Conservation (phyloP, 768 basidiomycete species). For the Sistotremastrum suecicum region DNA sequence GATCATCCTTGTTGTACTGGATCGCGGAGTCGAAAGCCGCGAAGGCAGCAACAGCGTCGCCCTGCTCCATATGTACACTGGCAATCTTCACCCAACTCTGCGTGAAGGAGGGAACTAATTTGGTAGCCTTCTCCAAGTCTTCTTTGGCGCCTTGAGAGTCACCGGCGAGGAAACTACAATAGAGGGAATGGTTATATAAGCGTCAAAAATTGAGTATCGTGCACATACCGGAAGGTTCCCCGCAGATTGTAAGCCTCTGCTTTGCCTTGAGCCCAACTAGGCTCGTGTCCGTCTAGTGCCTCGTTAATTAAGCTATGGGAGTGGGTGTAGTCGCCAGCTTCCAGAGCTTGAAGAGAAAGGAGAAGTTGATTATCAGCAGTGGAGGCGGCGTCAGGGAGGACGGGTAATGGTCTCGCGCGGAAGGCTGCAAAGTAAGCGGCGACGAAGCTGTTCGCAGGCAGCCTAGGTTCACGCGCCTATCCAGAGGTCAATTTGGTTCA, state of each 20-base stretch:
- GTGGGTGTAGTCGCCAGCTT: constrained; percentile 73
- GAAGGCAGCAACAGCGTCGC: constrained; percentile 68
- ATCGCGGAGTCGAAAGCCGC: constrained; percentile 87
- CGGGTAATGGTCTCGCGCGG: constrained; percentile 66
- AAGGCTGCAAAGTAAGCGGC: constrained; percentile 95
- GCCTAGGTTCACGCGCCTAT: constrained; percentile 59
- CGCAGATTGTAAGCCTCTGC: constrained; percentile 87
- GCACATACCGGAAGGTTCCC: constrained; percentile 83
- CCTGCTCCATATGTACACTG: constrained; percentile 93
- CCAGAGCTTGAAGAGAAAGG: constrained; percentile 70
- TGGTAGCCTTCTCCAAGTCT: constrained; percentile 68
- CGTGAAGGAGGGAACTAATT: constrained; percentile 52
- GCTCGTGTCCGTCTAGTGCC: constrained; percentile 62
- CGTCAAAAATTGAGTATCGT: not conserved
- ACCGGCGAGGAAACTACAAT: constrained; percentile 70
- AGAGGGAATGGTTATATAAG: not conserved
- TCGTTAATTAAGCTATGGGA: constrained; percentile 71
- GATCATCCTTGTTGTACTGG: constrained; percentile 65
- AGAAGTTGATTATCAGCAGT: constrained; percentile 75
- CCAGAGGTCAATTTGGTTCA: not conserved
- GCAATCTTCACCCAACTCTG: constrained; percentile 95
- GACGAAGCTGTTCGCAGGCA: constrained; percentile 86
- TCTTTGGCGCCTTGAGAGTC: constrained; percentile 71
- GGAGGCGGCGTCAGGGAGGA: constrained; percentile 58
- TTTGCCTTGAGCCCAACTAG: constrained; percentile 58